Evolutionary conservation across 2,329 filamentous ascomycete species (phyloP), one percentile per base, ranked within the genome.

Genomic region (Zymoseptoria crescenta): DNA sequence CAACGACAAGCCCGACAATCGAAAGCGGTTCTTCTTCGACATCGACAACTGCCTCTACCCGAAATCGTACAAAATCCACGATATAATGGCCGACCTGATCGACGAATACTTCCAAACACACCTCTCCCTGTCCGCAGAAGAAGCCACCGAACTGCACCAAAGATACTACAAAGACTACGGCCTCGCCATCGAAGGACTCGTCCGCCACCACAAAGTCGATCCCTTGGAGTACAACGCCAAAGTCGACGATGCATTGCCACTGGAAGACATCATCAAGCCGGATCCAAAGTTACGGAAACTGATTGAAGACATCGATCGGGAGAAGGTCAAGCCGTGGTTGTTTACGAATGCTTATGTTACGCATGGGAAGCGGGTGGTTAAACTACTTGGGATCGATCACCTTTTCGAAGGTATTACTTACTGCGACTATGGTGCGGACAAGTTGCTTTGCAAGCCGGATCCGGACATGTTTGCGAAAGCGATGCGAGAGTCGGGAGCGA

Each of bases 31-130:
- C 73, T 86, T 84, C 74, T 97, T 96, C 72, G 94, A 99, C 73
- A 97, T 99, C 71, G 94, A 99, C 80, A 99, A 99, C 72, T 99
- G 95, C 76, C 83, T 97, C 58, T 97, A 96, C 70, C 86, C 92
- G 0, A 91, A 87, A 75, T 66, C 66, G 9, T 85, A 85, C 65
- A 88, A 87, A 67, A 91, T 99, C 52, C 89, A 95, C 70, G 87
- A 95, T 70, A 81, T 89, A 70, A 97, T 99, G 94, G 86, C 86
- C 35, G 81, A 85, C 56, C 80, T 96, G 62, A 99, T 97, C 70
- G 76, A 86, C 70, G 72, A 79, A 58, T 87, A 84, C 72, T 86
- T 87, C 68, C 74, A 81, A 64, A 77, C 75, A 56, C 91, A 96
- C 73, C 83, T 97, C 3, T 83, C 85, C 21, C 78, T 97, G 2